Conservation (phyloP, 2,329 filamentous ascomycete genomes). For the Apiospora marii region DNA sequence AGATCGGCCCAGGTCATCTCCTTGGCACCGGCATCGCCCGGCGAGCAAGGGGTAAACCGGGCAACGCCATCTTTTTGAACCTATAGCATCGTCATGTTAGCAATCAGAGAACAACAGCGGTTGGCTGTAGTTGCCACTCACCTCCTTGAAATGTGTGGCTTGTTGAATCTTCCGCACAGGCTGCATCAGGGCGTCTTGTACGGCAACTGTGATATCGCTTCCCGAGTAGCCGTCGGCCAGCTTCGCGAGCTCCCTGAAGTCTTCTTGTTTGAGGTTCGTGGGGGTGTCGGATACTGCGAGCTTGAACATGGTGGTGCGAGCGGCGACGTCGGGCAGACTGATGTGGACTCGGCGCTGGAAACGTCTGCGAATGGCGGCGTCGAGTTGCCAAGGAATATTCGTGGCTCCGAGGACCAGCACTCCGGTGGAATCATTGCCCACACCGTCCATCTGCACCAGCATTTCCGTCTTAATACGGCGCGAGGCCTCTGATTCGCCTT, state of each 20-base stretch:
- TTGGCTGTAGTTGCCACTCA: conserved; percentile 48
- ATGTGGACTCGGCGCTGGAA: conserved; percentile 98
- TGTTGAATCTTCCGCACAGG: conserved; percentile 96
- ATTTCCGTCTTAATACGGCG: conserved; percentile 98
- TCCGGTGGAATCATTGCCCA: conserved; percentile 92
- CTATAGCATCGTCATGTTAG: conserved; percentile 49
- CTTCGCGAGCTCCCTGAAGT: conserved; percentile 81
- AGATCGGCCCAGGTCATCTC: conserved; percentile 96
- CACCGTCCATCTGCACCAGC: conserved; percentile 98
- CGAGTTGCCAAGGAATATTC: conserved; percentile 98
- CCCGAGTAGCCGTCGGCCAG: conserved; percentile 94
- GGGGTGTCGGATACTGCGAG: conserved; percentile 92
- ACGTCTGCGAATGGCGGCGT: conserved; percentile 91
- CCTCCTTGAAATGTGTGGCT: conserved; percentile 96
- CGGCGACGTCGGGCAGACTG: conserved; percentile 84
- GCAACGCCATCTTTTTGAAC: conserved; percentile 72
- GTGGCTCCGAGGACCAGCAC: conserved; percentile 95
- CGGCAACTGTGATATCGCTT: conserved; percentile 93
- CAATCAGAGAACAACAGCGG: background rate
- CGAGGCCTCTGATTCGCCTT: conserved; percentile 97
- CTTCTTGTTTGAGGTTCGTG: conserved; percentile 78
- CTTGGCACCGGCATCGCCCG: conserved; percentile 82
- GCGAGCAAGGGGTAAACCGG: conserved; percentile 89
- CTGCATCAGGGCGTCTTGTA: conserved; percentile 97
- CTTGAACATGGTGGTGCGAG: conserved; percentile 94